Evolutionary conservation across 169 alveolate genomes (phyloP), one percentile per base, ranked within the genome.

Genomic region (Cryptosporidium ubiquitum): DNA sequence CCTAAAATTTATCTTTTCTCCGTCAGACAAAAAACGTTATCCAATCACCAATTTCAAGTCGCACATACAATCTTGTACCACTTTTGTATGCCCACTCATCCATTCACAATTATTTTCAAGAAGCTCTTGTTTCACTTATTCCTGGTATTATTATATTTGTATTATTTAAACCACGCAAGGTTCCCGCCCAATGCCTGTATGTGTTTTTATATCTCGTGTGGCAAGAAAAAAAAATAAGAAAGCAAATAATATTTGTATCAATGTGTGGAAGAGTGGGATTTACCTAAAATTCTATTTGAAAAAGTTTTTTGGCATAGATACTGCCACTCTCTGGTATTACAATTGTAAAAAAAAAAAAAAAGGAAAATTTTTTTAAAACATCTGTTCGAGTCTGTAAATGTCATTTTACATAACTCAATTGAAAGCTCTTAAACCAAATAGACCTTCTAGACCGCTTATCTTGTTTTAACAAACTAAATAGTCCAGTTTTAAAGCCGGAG

Each of bases 111-210:
- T 4, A n/a, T 55, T 12, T 47, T 5, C 18, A 55, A 55, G 12
- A 55, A 55, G 9, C 29, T 55, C n/a, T 55, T 1, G 1, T 33
- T 33, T 55, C 66, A 55, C 66, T 18, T 49, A 49, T 7, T 55
- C n/a, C 37, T n/a, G n/a, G 9, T 26, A 55, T 5, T 14, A 55
- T 18, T 47, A n/a, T 16, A 55, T 23, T 26, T 0, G n/a, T n/a
- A 55, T 7, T 14, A 12, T 35, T 55, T 55, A 10, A 26, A 16
- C 37, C 66, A 9, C 3, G 2, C 10, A 26, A 2, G 0, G 10
- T 20, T 20, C 37, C 66, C 66, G 66, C 66, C 66, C n/a, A 55
- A 55, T 20, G n/a, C 66, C 66, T 55, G 66, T 23, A 55, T 7
- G 9, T 18, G 9, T 26, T 7, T 55, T 20, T 14, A 14, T 20